These are phyloP conservation scores for Apiotrichum laibachii DNA, from an alignment of 1,284 basidiomycete species.

Conservation along the genomic window DNA sequence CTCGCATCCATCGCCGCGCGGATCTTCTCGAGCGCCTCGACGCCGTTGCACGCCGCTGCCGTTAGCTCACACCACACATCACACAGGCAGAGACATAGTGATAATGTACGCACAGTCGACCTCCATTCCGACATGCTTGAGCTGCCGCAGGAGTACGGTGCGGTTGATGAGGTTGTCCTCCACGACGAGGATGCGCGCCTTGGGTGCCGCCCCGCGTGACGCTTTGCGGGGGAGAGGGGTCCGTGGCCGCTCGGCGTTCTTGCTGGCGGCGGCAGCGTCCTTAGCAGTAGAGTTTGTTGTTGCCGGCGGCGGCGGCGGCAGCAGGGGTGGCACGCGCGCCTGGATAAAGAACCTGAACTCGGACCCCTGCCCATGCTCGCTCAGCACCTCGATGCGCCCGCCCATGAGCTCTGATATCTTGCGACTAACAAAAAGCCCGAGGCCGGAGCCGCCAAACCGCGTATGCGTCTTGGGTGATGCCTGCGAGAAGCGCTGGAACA, in stretches of 20 bases:
- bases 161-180: constrained; percentile 51
- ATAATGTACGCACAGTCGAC: constrained; percentile 22
- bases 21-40: constrained; percentile 50
- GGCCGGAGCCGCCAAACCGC: constrained; percentile 36
- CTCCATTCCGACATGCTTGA: constrained; percentile 35
- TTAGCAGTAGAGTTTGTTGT: no score
- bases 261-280: background rate
- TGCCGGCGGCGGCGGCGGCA: background rate
- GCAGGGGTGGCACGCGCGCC: background rate
- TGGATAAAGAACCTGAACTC: constrained; percentile 51
- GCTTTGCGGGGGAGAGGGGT: no score
- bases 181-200: constrained; percentile 33
- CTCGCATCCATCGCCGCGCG: constrained; percentile 21
- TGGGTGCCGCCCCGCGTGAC: no score
- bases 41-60: constrained; percentile 45
- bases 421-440: constrained; percentile 38
- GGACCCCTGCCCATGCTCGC: constrained; percentile 36
- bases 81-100: no score
- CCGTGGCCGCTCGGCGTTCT: background rate
- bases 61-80: no score
- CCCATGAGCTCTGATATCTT: constrained; percentile 43
- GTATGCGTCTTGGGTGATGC: constrained; percentile 29
- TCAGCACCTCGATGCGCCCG: constrained; percentile 46
- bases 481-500: constrained; percentile 37
- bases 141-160: constrained; percentile 44